Evolutionary conservation across 2,329 filamentous ascomycete species (phyloP), one percentile per base, ranked within the genome.

Genomic region (Calonectria pteridis): DNA sequence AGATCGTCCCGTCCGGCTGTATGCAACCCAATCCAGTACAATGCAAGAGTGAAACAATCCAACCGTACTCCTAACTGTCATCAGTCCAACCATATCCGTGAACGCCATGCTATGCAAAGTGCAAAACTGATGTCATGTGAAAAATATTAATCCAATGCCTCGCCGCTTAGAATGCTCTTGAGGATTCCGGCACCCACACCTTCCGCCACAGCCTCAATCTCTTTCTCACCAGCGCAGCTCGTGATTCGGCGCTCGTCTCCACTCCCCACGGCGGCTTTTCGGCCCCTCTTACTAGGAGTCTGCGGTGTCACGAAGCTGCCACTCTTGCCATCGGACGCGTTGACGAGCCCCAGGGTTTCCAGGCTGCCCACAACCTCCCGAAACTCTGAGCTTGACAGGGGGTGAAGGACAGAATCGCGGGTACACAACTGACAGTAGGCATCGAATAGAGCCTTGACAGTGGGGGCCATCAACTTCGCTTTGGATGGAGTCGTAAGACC

Each of bases 361-460:
- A 99, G 85, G 78, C 95, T 97, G 43, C 94, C 93, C 26, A 98
- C 89, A 6, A 99, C 96, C 84, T 99, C 97, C 72, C 95, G 92
- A 84, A 99, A 99, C 84, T 99, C 97, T 6, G 95, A 97, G 80
- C 91, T 94, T 2, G 95, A 97, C 3, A 99, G 90, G 0, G 96
- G 94, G 78, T 98, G 95, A 3, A 99, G 89, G 13, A 97, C 89
- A n/a, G 95, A 94, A 80, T 98, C 96, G 43, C 92, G 91, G 72
- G 92, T 96, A 85, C 97, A 99, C 20, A 98, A 88, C 40, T 90
- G 87, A 71, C 91, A 93, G 85, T 99, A 99, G 2, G 94, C 92
- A 73, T 95, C 93, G 83, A 95, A 98, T 6, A 98, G 87, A 68
- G 91, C 90, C 84, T 96, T 97, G 82, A 98, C 90, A 0, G 94